Conservation (phyloP, 768 basidiomycete species). For the Suillus decipiens region DNA sequence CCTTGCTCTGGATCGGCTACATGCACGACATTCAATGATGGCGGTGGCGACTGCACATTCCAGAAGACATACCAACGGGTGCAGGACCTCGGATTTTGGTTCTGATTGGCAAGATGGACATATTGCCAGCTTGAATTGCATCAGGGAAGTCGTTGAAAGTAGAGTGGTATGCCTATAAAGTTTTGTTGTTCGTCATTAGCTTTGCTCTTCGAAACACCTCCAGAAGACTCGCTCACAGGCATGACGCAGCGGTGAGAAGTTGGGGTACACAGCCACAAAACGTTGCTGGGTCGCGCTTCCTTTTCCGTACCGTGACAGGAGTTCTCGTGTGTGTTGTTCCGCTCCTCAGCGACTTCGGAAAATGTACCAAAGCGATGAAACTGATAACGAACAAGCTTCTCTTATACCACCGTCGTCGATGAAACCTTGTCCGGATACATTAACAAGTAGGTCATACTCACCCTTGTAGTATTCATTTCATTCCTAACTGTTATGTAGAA, state of each 20-base stretch:
- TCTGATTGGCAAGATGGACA: constrained; percentile 86
- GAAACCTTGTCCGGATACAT: constrained; percentile 65
- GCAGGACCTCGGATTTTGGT: constrained; percentile 93
- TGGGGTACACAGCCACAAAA: constrained; percentile 29
- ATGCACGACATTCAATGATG: constrained; percentile 15
- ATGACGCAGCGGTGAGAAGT: constrained; percentile 35
- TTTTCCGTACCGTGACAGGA: not conserved
- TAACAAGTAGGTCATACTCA: constrained; percentile 60
- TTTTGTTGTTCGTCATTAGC: constrained; percentile 2
- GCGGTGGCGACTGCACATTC: constrained; percentile 13
- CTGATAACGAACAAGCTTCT: constrained; percentile 42
- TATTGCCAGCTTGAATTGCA: constrained; percentile 84
- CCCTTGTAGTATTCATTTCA: not conserved
- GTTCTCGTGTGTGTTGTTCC: too few species aligned
- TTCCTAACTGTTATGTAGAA: constrained; percentile 44
- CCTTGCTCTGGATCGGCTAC: constrained; percentile 75
- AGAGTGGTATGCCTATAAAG: constrained; percentile 91
- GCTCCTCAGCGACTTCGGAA: not conserved
- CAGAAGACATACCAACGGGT: constrained; percentile 57
- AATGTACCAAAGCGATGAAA: constrained; percentile 31
- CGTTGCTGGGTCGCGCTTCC: not conserved
- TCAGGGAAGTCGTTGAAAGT: constrained; percentile 86
- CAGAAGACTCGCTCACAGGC: constrained; percentile 47
- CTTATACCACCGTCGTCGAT: constrained; percentile 47
- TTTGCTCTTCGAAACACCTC: not conserved